Evolutionary conservation across 805 yeast genomes (phyloP), one percentile per base, ranked within the genome.

Genomic region (Wickerhamiella parazyma): DNA sequence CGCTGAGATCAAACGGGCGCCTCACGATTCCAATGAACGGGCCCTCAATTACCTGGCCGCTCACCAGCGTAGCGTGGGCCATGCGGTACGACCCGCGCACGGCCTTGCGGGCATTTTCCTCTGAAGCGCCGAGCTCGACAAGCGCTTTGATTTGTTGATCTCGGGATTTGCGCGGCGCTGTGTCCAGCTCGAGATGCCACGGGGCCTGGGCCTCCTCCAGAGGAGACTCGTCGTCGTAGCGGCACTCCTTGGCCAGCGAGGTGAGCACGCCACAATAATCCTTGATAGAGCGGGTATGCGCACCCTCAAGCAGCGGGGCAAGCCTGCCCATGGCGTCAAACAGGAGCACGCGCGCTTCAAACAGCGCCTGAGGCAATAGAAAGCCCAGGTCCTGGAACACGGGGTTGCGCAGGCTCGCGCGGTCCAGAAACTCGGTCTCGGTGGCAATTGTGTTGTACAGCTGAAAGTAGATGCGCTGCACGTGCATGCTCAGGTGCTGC

Each of bases 341-440:
- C 12, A 28, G 16, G 2, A 19, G 21, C 2, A n/a, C 18, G 10
- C 42, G 36, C n/a, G 33, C 29, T 11, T 29, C 36, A 2, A 39
- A 22, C 21, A n/a, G 22, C 14, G 33, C 33, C 12, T 20, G 42
- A 3, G 28, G 20, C 26, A 39, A 5, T 14, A 26, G n/a, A 22
- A 39, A 39, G 31, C 31, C 31, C 31, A 28, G 10, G 3, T 28
- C 31, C 16, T 28, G 31, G 31, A 28, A 28, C 14, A n/a, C 3
- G 7, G 31, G 31, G 16, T 28, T 28, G 3, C 6, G n/a, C 14
- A 7, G 16, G 16, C 31, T 28, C 16, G 36, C 11, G 14, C 42
- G 42, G 4, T 26, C 33, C 36, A 39, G 12, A 29, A 31, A 19
- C 36, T 39, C 42, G 8, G 25, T 31, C 16, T 39, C 42, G 16